Evolutionary conservation across 495 filamentous ascomycete species (phyloP).

Genomic region (Rhypophila decipiens): DNA sequence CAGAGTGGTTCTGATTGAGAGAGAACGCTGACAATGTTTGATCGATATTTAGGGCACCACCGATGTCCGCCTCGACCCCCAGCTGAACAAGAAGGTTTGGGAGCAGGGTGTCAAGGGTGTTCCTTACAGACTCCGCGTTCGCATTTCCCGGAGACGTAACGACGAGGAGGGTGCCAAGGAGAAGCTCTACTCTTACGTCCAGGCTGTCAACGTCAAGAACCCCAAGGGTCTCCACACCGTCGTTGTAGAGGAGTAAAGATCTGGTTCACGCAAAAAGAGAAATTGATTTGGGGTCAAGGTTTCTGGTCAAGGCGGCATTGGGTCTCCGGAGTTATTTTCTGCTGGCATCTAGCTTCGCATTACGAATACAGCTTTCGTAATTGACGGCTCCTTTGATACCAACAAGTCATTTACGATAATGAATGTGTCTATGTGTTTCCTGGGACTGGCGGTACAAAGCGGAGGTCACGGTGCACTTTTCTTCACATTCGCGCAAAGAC

Average conservation of each 20-base stretch:
- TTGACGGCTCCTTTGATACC: slow-evolving; percentile 29
- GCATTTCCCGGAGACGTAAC: slow-evolving; percentile 99
- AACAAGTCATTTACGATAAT: slow-evolving; percentile 13
- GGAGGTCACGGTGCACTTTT: slow-evolving; percentile 9
- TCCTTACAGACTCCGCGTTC: slow-evolving; percentile 89
- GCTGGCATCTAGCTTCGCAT: slow-evolving; percentile 47
- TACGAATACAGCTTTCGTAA: slow-evolving; percentile 43
- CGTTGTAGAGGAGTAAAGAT: slow-evolving; percentile 55
- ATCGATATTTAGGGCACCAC: slow-evolving; percentile 69
- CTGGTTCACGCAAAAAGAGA: slow-evolving; percentile 19
- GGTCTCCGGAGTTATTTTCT: slow-evolving; percentile 42
- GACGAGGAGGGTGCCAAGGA: slow-evolving; percentile 99
- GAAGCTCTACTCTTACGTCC: slow-evolving; percentile 97
- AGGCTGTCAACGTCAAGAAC: slow-evolving; percentile 99
- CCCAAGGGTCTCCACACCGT: slow-evolving; percentile 91
- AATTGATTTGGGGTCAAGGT: slow-evolving; percentile 14
- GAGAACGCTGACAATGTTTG: slow-evolving; percentile 1
- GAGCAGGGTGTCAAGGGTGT: slow-evolving; percentile 98
- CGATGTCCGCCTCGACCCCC: slow-evolving; percentile 96
- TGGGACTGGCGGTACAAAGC: slow-evolving; percentile 2
- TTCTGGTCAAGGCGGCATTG: slow-evolving; percentile 36
- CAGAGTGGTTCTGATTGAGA: background rate
- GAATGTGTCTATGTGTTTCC: background rate
- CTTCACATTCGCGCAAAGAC: slow-evolving; percentile 4
- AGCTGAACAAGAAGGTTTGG: slow-evolving; percentile 99